A percentile compares a stretch with the other conserved stretches of the same genome.
Evolutionary conservation across 495 filamentous ascomycete genomes (phyloP).

Genomic region (Penicillium paxilli): DNA sequence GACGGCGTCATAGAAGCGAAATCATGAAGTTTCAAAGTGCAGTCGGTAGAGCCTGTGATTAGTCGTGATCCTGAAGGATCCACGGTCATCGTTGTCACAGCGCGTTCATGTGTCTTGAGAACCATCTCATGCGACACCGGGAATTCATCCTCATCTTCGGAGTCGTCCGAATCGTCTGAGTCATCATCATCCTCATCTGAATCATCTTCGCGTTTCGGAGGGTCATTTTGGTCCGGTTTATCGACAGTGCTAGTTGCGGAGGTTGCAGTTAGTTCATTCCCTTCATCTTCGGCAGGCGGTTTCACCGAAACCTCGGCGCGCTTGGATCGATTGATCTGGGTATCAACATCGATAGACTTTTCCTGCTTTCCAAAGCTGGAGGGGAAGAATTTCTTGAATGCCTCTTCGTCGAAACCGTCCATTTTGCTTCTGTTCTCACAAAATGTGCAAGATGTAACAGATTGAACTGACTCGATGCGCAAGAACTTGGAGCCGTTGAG

Average conservation of each 20-base stretch:
- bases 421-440: too few species aligned
- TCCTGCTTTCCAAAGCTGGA: constrained; percentile 83
- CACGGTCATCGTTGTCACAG: constrained; percentile 78
- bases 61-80: constrained; percentile 85
- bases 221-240: constrained; percentile 23
- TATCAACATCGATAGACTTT: constrained; percentile 68
- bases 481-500: constrained; percentile 23
- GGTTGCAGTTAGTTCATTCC: constrained; percentile 18
- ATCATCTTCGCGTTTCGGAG: constrained; percentile 38
- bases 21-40: constrained; percentile 89
- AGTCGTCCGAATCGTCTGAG: constrained; percentile 48
- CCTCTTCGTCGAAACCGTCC: constrained; percentile 77
- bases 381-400: constrained; percentile 79
- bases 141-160: constrained; percentile 81
- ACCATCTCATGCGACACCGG: constrained; percentile 92
- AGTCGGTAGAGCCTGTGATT: constrained; percentile 87
- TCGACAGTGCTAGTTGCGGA: constrained; percentile 12
- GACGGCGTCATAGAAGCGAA: constrained; percentile 95
- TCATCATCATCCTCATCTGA: constrained; percentile 53
- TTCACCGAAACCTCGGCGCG: constrained; percentile 47
- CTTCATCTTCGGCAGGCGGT: constrained; percentile 20
- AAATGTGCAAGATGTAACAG: constrained; percentile 5
- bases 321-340: constrained; percentile 77
- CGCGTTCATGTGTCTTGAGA: constrained; percentile 87
- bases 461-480: neutral